phyloP scores from a whole-genome alignment of 164 flowering plant genomes.

The Vitis rotundifolia region DNA sequence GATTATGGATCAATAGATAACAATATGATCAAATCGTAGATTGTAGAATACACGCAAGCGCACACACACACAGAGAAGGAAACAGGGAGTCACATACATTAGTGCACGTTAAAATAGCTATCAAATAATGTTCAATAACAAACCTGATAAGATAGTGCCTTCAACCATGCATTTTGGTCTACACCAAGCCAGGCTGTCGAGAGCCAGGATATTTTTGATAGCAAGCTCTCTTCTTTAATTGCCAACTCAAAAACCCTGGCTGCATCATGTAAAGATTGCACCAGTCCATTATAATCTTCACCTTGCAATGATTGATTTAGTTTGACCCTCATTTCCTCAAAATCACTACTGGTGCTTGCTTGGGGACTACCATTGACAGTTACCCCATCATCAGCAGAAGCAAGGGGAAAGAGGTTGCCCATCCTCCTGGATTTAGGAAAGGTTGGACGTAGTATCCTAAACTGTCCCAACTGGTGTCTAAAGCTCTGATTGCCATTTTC shows the following conservation, averaged over 20 bases:
- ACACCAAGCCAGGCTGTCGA: slow-evolving; percentile 90
- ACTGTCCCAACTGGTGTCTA: slow-evolving; percentile 23
- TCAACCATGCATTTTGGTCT: slow-evolving; percentile 83
- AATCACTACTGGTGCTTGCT: slow-evolving; percentile 46
- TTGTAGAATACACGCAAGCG: too few relatives aligned
- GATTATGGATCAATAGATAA: too few relatives aligned
- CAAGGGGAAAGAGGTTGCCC: slow-evolving; percentile 28
- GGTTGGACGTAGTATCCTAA: slow-evolving; percentile 18
- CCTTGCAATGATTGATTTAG: slow-evolving; percentile 60
- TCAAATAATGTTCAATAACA: slow-evolving; percentile 2
- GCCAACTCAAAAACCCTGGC: slow-evolving; percentile 91
- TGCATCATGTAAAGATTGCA: slow-evolving; percentile 86
- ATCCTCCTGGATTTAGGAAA: slow-evolving; percentile 41
- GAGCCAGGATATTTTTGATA: slow-evolving; percentile 69
- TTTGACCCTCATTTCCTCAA: slow-evolving; percentile 71
- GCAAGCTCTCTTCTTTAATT: slow-evolving; percentile 54
- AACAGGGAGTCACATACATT: not conserved
- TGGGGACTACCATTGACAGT: slow-evolving; percentile 73
- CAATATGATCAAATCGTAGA: too few relatives aligned
- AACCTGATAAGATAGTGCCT: slow-evolving; percentile 92
- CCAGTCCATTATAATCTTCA: slow-evolving; percentile 68
- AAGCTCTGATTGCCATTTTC: slow-evolving; percentile 23
- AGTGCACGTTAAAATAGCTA: not conserved
- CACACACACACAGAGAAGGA: too few relatives aligned
- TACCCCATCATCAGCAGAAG: slow-evolving; percentile 83